Percentiles rank a stretch among this genome's conserved stretches.
Evolutionary conservation across 2,329 filamentous ascomycete species (phyloP).

Genomic region (Epichloe typhina): DNA sequence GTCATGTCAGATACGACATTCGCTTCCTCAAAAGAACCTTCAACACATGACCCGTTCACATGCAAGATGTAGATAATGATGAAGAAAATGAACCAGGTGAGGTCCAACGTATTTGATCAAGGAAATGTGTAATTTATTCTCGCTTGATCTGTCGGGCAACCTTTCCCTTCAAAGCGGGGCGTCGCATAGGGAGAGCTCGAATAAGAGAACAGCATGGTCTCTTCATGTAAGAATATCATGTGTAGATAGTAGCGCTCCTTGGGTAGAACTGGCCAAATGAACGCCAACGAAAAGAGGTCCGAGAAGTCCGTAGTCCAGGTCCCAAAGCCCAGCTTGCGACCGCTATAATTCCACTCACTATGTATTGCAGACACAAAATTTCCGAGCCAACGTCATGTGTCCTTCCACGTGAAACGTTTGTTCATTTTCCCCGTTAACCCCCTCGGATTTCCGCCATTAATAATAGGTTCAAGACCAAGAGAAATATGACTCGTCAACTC

Average conservation of each 20-base stretch:
- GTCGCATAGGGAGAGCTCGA: too few relatives aligned
- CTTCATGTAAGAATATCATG: too few relatives aligned
- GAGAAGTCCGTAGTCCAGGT: too few relatives aligned
- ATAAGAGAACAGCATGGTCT: too few relatives aligned
- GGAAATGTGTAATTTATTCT: too few relatives aligned
- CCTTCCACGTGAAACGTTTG: not conserved
- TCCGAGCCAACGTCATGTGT: not conserved
- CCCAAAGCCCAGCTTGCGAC: not conserved
- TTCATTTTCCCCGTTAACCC: not conserved
- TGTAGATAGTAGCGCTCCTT: too few relatives aligned
- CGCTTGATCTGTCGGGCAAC: too few relatives aligned
- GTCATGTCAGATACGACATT: not conserved
- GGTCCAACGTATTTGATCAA: too few relatives aligned
- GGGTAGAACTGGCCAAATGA: too few relatives aligned
- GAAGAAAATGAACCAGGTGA: not conserved
- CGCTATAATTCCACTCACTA: not conserved
- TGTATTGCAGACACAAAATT: not conserved
- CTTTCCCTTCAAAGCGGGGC: too few relatives aligned
- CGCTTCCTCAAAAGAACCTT: not conserved
- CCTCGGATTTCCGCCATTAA: not conserved
- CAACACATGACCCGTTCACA: not conserved
- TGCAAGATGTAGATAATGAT: not conserved
- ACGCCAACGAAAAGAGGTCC: too few relatives aligned
- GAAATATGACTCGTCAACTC: constrained; percentile 4
- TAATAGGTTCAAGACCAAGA: not conserved